Evolutionary conservation across 108 stramenopile genomes (phyloP), one percentile per base, ranked within the genome.

Genomic region (Stephanodiscus triporus): DNA sequence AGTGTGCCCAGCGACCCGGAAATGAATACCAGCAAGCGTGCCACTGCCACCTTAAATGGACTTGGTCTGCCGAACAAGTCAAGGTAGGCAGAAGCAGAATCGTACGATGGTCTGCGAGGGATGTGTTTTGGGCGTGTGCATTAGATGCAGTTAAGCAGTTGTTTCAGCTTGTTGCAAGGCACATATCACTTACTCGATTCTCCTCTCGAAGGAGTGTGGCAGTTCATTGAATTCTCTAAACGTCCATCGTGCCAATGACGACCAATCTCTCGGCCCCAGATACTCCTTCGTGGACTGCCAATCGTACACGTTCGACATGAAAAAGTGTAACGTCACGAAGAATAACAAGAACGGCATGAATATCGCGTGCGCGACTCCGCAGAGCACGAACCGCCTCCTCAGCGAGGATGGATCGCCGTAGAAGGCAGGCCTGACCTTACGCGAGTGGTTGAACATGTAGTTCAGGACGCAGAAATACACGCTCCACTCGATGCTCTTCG

Each of bases 171-270:
- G 9, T 45, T 45, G 8, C 10, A 45, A 10, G 13, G 8, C 49
- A 22, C 27, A 48, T 24, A 66, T 9, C 14, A n/a, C n/a, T n/a
- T n/a, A n/a, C n/a, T 77, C 88, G 50, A 94, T 63, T 38, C 95
- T 83, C 51, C 85, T 76, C 55, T 95, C 95, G 81, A 98, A 99
- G 8, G 84, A 32, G 72, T 98, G 97, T 32, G 92, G 93, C 24
- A 98, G 67, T 80, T 99, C 98, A 78, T 99, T 99, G 73, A 95
- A 97, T 80, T 99, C 97, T 27, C 98, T 83, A 79, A 99, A 98
- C 14, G 71, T 94, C 97, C 97, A 98, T 58, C 70, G 78, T 16
- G 98, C 91, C 29, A 89, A 70, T 1, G 73, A 57, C 26, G 90
- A 93, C 98, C 98, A 99, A 60, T 96, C 89, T 40, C 92, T 79